Evolutionary conservation across 495 filamentous ascomycete genomes (phyloP).

Genomic region (Aspergillus leporis): DNA sequence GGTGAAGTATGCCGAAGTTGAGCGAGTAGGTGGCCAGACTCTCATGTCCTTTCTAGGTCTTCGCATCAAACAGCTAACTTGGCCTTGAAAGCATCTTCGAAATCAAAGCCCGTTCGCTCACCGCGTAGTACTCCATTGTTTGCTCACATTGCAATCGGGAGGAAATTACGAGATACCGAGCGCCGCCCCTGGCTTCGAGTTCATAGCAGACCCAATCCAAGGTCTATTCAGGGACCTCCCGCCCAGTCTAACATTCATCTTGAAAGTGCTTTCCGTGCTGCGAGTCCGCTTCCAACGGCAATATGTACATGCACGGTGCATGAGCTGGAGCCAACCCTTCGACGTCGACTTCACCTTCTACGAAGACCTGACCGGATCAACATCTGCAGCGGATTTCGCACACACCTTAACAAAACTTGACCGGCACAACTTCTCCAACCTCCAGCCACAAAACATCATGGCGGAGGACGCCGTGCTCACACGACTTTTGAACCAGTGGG

Average conservation of each 20-base stretch:
- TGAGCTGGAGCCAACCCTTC: slow-evolving; percentile 38
- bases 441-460: slow-evolving; percentile 26
- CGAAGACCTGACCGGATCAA: slow-evolving; percentile 33
- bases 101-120: slow-evolving; percentile 42
- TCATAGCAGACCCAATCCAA: slow-evolving; percentile 43
- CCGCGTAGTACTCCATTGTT: slow-evolving; percentile 32
- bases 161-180: slow-evolving; percentile 15
- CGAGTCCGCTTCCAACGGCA: slow-evolving; percentile 35
- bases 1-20: slow-evolving; percentile 34
- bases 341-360: slow-evolving; percentile 34
- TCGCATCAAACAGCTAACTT: not conserved
- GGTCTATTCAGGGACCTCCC: slow-evolving; percentile 34
- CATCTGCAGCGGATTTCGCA: slow-evolving; percentile 35
- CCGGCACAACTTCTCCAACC: slow-evolving; percentile 28
- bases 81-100: slow-evolving; percentile 32
- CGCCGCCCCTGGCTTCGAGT: slow-evolving; percentile 32
- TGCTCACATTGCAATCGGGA: slow-evolving; percentile 26
- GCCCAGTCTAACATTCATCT: slow-evolving; percentile 29
- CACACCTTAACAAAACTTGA: slow-evolving; percentile 29
- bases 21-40: slow-evolving; percentile 29
- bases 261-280: slow-evolving; percentile 40
- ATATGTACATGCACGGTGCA: slow-evolving; percentile 36
- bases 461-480: slow-evolving; percentile 21
- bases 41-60: not conserved
- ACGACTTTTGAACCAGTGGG: slow-evolving; percentile 30